A percentile compares a stretch with the other conserved stretches of the same genome.
Conservation (phyloP, 768 basidiomycete species). For the Suillus lakei region DNA sequence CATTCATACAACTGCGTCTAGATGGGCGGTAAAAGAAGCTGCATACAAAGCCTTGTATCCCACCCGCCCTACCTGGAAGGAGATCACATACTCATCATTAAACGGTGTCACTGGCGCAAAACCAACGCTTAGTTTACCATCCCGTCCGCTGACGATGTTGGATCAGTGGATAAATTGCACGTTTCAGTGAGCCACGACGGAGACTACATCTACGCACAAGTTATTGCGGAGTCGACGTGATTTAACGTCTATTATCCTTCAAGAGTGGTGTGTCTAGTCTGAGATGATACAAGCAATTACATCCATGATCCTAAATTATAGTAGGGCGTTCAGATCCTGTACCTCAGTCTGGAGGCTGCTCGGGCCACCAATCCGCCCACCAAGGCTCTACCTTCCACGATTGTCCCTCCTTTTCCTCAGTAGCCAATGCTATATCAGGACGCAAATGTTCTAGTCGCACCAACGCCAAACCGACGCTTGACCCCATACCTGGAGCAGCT, state of each 20-base stretch:
- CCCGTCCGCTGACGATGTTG: conserved; percentile 1
- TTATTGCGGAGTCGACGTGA: conserved; percentile 54
- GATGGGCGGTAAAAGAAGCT: conserved; percentile 87
- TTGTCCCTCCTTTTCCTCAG: conserved; percentile 32
- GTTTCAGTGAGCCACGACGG: conserved; percentile 85
- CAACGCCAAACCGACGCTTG: conserved; percentile 75
- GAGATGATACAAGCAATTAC: conserved; percentile 6
- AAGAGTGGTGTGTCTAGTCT: neutral
- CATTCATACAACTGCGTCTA: conserved; percentile 29
- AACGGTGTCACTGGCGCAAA: conserved; percentile 39
- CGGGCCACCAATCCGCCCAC: conserved; percentile 74
- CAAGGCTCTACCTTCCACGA: conserved; percentile 57
- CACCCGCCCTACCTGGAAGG: conserved; percentile 72
- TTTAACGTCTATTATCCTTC: neutral
- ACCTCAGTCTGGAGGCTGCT: conserved; percentile 23
- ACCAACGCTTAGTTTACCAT: conserved; percentile 46
- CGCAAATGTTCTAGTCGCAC: conserved; percentile 73
- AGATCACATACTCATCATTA: conserved; percentile 55
- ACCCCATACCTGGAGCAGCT: conserved; percentile 30
- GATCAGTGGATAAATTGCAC: conserved; percentile 44
- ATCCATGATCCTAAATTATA: conserved; percentile 10
- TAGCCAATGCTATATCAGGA: conserved; percentile 29
- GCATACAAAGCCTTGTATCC: conserved; percentile 87
- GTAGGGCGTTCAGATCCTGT: conserved; percentile 20
- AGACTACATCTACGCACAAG: conserved; percentile 72